These are phyloP conservation scores for Annulohypoxylon maeteangense DNA, from an alignment of 495 filamentous ascomycete genomes.

Conservation along the genomic window DNA sequence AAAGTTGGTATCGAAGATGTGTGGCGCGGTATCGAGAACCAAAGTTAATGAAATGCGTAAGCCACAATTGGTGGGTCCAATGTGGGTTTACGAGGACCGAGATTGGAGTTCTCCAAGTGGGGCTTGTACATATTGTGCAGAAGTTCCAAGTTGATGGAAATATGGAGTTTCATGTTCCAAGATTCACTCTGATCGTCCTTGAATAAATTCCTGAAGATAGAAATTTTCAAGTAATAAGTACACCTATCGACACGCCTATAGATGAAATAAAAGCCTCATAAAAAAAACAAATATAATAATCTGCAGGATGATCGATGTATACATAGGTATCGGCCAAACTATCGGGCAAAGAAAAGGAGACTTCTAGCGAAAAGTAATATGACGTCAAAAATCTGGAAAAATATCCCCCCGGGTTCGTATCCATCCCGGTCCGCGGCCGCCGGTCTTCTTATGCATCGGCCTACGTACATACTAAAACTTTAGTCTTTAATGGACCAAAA, in stretches of 20 bases:
- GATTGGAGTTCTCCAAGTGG: slow-evolving; percentile 1
- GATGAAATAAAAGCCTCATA: neutral
- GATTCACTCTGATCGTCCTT: neutral
- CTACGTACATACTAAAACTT: neutral
- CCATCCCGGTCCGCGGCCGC: neutral
- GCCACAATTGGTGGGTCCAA: neutral
- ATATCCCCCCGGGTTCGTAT: neutral
- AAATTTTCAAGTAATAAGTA: neutral
- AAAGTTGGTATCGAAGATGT: slow-evolving; percentile 4
- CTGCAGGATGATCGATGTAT: neutral
- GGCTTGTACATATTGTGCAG: neutral
- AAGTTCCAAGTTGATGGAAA: neutral
- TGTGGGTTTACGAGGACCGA: neutral
- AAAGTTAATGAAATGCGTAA: neutral
- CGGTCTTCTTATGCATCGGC: neutral
- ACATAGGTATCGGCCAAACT: neutral
- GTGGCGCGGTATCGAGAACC: slow-evolving; percentile 5
- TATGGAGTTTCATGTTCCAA: neutral
- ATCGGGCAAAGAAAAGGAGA: neutral
- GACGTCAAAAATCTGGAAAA: neutral
- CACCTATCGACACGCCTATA: neutral
- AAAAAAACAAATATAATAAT: neutral
- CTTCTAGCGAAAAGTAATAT: neutral
- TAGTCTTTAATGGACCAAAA: neutral
- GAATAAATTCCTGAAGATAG: neutral